These are phyloP conservation scores for Coix lacrymajobi DNA, from an alignment of 176 grass and related monocot species.

Conservation along the genomic window DNA sequence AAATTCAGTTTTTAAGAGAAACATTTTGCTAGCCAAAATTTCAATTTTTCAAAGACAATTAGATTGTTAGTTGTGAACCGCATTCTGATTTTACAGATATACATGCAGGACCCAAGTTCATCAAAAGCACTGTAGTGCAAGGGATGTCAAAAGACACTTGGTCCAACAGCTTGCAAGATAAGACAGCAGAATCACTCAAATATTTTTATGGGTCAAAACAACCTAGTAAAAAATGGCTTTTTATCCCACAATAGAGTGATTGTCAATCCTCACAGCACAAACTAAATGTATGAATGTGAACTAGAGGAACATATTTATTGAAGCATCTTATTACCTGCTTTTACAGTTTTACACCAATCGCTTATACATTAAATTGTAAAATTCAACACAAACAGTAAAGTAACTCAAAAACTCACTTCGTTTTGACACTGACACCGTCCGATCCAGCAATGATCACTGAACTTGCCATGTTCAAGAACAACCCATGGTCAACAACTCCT, in stretches of 20 bases:
- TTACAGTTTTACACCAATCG: conserved; percentile 30
- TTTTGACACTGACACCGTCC: conserved; percentile 73
- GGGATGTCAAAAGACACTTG: not conserved
- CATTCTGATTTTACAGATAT: not conserved
- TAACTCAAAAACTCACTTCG: conserved; percentile 50
- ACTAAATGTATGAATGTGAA: not conserved
- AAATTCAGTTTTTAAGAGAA: not conserved
- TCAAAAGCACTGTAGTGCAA: not conserved
- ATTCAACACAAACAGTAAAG: conserved; percentile 12
- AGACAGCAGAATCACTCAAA: not conserved
- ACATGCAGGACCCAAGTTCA: not conserved
- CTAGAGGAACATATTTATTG: conserved; percentile 23
- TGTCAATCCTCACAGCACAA: not conserved
- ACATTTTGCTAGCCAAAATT: not conserved
- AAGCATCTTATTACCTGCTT: conserved; percentile 26
- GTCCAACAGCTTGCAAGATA: not conserved
- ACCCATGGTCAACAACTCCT: conserved; percentile 91
- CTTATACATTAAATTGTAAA: conserved; percentile 7
- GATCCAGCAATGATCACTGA: conserved; percentile 91
- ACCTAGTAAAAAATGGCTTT: conserved; percentile 3
- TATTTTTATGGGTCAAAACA: not conserved
- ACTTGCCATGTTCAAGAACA: conserved; percentile 94
- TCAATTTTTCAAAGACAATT: not conserved
- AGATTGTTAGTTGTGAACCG: not conserved
- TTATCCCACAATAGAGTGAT: not conserved